Evolutionary conservation across 2,329 filamentous ascomycete genomes (phyloP).

Genomic region (Teratosphaeria epicoccoides): DNA sequence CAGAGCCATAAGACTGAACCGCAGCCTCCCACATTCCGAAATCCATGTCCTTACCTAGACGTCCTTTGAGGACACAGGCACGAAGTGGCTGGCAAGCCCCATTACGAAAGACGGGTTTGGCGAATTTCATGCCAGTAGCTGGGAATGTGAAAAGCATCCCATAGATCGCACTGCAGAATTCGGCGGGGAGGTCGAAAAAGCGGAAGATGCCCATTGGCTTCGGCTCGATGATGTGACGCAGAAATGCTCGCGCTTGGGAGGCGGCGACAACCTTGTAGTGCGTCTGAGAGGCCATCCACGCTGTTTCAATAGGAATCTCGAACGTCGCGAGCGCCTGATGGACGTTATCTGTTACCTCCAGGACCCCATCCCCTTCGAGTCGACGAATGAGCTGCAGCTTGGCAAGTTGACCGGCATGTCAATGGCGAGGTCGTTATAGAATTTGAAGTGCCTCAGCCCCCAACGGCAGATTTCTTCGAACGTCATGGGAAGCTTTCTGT

Average conservation of each 20-base stretch:
- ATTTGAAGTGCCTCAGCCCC: not conserved
- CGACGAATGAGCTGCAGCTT: not conserved
- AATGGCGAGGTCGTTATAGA: not conserved
- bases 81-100: too few species aligned
- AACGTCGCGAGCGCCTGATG: not conserved
- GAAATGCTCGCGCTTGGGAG: not conserved
- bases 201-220: not conserved
- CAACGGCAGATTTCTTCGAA: not conserved
- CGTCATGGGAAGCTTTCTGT: too few species aligned
- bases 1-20: too few species aligned
- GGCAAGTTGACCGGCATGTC: not conserved
- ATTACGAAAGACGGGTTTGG: too few species aligned
- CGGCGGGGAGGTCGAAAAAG: slow-evolving; percentile 2
- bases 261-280: too few species aligned
- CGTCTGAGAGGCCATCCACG: not conserved
- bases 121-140: not conserved
- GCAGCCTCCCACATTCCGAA: too few species aligned
- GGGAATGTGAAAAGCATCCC: slow-evolving; percentile 1
- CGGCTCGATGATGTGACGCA: not conserved
- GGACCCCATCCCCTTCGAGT: too few species aligned
- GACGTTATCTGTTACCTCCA: not conserved
- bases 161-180: slow-evolving; percentile 4
- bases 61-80: too few species aligned
- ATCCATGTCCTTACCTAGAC: too few species aligned
- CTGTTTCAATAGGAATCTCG: too few species aligned